Base-by-base conservation (phyloP, 371 early-diverging fungal genomes). In the Dinochytrium kinnereticum region DNA sequence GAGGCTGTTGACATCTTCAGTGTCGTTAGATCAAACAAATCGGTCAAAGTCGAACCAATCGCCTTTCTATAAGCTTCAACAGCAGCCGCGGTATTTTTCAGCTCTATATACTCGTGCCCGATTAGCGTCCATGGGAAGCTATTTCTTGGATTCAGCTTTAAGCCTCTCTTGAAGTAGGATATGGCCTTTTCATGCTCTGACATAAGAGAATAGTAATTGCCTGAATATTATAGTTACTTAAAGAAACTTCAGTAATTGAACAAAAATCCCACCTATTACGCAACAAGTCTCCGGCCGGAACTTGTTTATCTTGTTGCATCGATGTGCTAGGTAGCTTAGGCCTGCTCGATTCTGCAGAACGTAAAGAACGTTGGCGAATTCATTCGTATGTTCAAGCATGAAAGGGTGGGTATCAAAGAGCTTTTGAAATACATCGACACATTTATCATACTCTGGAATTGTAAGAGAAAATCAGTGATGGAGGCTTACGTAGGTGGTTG, bases 81-180 rank as follows among this genome's bases (percentile, higher is more conserved):
- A 1, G 98, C 98, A 13, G 94, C 93, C 34, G 90, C 86, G 1
- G 92, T 88, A 69, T 96, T 94, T 69, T 94, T 95, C 80, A 94
- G 68, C 76, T 98, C 96, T 59, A 98, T 83, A 73, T 95, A 97
- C 78, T 97, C 97, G 78, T 98, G 98, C 0, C 98, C 99, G 74
- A 98, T 85, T 69, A 99, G 85, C 0, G 94, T 96, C 92, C 96
- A 97, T 0, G 94, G 95, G 2, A 91, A 85, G 39, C 91, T 80
- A 77, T 92, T 94, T 66, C 86, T 85, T 31, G 89, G 86, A 71
- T 95, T 88, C 64, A 98, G 86, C 77, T 92, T 86, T 3, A 96
- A 74, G 0, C 97, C 96, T 21, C 92, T 84, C 75, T 91, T 89
- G 76, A 97, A 97, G 74, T 93, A 93, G 28, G 90, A 86, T 7